Evolutionary conservation across 2,329 filamentous ascomycete genomes (phyloP), one percentile per base, ranked within the genome.

Genomic region (Berkeleyomyces basicola): DNA sequence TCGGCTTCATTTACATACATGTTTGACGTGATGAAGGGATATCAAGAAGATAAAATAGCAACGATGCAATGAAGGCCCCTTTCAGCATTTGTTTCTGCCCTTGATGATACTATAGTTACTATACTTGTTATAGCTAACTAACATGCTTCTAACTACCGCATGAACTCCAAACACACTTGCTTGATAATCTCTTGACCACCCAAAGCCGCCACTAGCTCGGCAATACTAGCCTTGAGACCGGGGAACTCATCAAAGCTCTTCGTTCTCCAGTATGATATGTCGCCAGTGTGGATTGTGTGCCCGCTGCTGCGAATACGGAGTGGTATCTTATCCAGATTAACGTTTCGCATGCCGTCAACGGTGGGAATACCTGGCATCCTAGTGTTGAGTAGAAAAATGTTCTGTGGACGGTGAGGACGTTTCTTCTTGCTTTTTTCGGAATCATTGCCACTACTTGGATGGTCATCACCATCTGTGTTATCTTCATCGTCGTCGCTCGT

Each of bases 351-450:
- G 47, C 84, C 74, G 0, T 77, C 72, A 2, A 79, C 69, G 0
- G 80, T 76, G 51, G 82, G 76, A 46, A 88, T 77, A 0, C 87
- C 87, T 0, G 87, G 87, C 77, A 90, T 85, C 57, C 78, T 76
- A 58, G 84, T 77, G 0, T 74, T 70, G 65, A 89, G 82, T 0
- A 90, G 74, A 31, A 72, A 75, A 14, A 60, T 68, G 64, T 5
- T 59, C 47, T 37, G 37, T n/a, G 5, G 16, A 23, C 10, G 42
- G 7, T 10, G 42, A 55, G 37, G 9, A 43, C n/a, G 49, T 4
- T 40, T 42, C 4, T 49, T 23, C 5, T 59, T 16, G 11, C 42
- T 36, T 9, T 63, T 66, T 7, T 66, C 59, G 40, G 66, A 62
- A 11, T 63, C 61, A 23, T 23, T 9, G 23, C 11, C 43, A 1